These are phyloP conservation scores for Cystobasidium sp. DNA, from an alignment of 1,284 basidiomycete genomes.

Conservation along the genomic window DNA sequence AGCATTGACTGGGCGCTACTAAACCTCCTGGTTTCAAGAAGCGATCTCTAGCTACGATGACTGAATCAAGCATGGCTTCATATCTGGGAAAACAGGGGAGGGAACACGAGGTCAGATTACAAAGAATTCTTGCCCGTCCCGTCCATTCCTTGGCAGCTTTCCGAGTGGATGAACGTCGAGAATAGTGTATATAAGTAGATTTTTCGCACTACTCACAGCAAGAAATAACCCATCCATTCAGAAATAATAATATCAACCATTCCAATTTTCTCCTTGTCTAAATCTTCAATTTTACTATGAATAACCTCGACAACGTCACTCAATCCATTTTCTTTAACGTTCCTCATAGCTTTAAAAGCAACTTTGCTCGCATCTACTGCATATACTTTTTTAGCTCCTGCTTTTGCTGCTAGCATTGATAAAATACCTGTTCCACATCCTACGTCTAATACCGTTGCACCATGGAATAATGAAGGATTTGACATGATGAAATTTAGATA, in stretches of 20 bases:
- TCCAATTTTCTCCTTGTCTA: slow-evolving; percentile 70
- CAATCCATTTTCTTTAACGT: slow-evolving; percentile 78
- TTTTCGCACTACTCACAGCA: slow-evolving; percentile 54
- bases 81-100: slow-evolving; percentile 61
- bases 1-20: slow-evolving; percentile 89
- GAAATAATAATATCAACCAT: slow-evolving; percentile 92
- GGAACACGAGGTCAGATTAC: background rate
- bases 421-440: slow-evolving; percentile 94
- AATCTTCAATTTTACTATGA: slow-evolving; percentile 84
- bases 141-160: no score
- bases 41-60: slow-evolving; percentile 80
- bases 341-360: slow-evolving; percentile 77
- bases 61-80: slow-evolving; percentile 97
- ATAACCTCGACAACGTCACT: slow-evolving; percentile 70
- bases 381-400: slow-evolving; percentile 89
- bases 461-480: slow-evolving; percentile 81
- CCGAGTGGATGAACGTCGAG: no score
- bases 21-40: slow-evolving; percentile 77
- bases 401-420: slow-evolving; percentile 87
- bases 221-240: slow-evolving; percentile 97
- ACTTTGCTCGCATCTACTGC: slow-evolving; percentile 91
- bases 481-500: slow-evolving; percentile 89
- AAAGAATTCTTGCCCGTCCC: no score
- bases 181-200: no score
- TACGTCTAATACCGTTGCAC: slow-evolving; percentile 88